Evolutionary conservation across 306 rosid species (phyloP), one percentile per base, ranked within the genome.

Genomic region (Betula pendula): DNA sequence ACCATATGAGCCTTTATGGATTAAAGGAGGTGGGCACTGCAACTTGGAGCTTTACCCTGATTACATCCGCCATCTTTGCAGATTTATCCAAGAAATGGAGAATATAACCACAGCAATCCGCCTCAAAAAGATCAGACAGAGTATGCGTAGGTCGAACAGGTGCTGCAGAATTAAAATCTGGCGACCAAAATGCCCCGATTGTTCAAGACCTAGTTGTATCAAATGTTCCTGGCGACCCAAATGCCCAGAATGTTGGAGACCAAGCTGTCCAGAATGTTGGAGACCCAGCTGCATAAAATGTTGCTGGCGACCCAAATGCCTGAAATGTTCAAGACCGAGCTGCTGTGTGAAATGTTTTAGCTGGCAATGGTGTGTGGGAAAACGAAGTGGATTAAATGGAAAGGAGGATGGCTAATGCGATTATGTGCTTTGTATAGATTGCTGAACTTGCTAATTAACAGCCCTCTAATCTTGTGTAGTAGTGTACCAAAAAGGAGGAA

Each of bases 41-140:
- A 96, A 96, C 90, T 81, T 92, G 86, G 98, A 96, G 92, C 94
- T 96, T 47, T 96, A 92, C 87, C 99, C 99, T 0, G 98, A 96
- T 76, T 96, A 92, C 89, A 92, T 96, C 65, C 86, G 86, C 84
- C 98, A 92, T 82, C 90, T 96, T 45, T 86, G 90, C 89, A 88
- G 86, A 80, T 96, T 87, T 25, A 76, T 96, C 78, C 93, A 78
- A 69, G 98, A 92, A 82, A 91, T 96, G 97, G 99, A 96, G 84
- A 91, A 75, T 73, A 81, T 87, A 73, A 92, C 98, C 42, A 96
- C 99, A 0, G 88, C 79, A 77, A 87, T 75, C 52, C 94, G 84
- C 56, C 92, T 96, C 0, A 86, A 87, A 51, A 92, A 83, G 87
- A 91, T 96, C 71, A 72, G 93, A 20, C 91, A 84, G 66, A 84